Evolutionary conservation across 1,284 basidiomycete species (phyloP), one percentile per base, ranked within the genome.

Genomic region (Neotropicomus parvogracilis): DNA sequence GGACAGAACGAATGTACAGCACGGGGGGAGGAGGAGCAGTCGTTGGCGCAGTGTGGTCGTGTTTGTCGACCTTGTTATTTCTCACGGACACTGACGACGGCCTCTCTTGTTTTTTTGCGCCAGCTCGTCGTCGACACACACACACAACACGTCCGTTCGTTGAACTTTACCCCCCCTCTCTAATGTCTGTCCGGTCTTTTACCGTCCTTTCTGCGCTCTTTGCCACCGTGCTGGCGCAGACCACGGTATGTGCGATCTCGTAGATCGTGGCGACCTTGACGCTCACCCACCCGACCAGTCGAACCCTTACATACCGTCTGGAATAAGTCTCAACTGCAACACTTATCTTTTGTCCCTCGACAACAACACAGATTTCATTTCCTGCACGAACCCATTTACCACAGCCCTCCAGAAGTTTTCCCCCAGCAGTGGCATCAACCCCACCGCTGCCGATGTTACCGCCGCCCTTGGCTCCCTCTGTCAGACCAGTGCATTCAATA

Each of bases 381-480:
- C 72, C 13, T 95, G 91, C 74, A 78, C 87, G 8, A 60, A 65
- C 2, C 71, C 87, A n/a, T 68, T 95, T 57, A 73, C 80, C 54
- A 67, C 71, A 34, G 83, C 86, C 7, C 82, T 88, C 34, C 54
- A 76, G 19, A 63, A 70, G 29, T 91, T 85, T 63, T 72, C 74
- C 21, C 81, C 87, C 4, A 69, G 71, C 42, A 57, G 59, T 27
- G 74, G 63, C 58, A 58, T 72, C 33, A 64, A 69, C 47, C 63
- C 75, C 16, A 70, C 77, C n/a, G 54, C 74, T 42, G 59, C 75
- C 32, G 54, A 69, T 49, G 71, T 91, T 63, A 70, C 70, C 47
- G 63, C 68, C 19, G 70, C 85, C 2, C 74, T 95, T 37, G 67
- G 64, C 53, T 70, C 58, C 40, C 64, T 95, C 46, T 95, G 91